A percentile compares a stretch with the other conserved stretches of the same genome.
Evolutionary conservation across 2,329 filamentous ascomycete species (phyloP).

Genomic region (Neoascochyta sp.): DNA sequence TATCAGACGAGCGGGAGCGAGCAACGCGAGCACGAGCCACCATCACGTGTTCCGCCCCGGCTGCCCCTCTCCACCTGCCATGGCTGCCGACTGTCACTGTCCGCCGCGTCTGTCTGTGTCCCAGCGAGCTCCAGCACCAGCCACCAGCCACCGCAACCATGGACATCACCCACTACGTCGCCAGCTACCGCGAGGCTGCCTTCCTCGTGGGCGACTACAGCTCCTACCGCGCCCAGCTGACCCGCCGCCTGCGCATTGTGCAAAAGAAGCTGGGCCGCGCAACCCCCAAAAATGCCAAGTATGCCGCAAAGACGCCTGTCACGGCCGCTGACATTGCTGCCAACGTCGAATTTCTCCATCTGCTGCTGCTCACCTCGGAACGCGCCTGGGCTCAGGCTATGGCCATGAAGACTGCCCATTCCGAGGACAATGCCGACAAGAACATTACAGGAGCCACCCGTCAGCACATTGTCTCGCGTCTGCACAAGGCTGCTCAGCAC

Average conservation of each 20-base stretch:
- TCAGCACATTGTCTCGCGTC: conserved; percentile 81
- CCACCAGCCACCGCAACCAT: conserved; percentile 47
- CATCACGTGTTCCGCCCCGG: too few relatives aligned
- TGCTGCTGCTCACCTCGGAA: conserved; percentile 83
- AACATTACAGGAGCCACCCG: conserved; percentile 75
- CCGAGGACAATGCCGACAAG: conserved; percentile 67
- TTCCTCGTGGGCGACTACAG: conserved; percentile 86
- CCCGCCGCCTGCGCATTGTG: conserved; percentile 75
- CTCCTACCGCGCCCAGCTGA: conserved; percentile 75
- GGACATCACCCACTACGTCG: conserved; percentile 85
- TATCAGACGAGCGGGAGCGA: too few relatives aligned
- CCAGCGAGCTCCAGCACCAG: conserved; percentile 2
- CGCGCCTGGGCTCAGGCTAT: conserved; percentile 94
- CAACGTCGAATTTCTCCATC: conserved; percentile 60
- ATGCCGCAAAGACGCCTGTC: conserved; percentile 64
- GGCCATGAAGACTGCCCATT: conserved; percentile 82
- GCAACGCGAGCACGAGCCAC: too few relatives aligned
- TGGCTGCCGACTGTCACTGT: conserved; percentile 1
- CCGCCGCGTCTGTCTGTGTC: not conserved
- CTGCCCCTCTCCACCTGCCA: too few relatives aligned
- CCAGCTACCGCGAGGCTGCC: conserved; percentile 74
- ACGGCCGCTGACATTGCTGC: conserved; percentile 70
- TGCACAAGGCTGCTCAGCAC: conserved; percentile 72
- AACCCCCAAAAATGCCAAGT: conserved; percentile 84
- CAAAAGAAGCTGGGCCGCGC: conserved; percentile 81